phyloP scores from a whole-genome alignment of 164 flowering plant species.

The Chimonanthus salicifolius region DNA sequence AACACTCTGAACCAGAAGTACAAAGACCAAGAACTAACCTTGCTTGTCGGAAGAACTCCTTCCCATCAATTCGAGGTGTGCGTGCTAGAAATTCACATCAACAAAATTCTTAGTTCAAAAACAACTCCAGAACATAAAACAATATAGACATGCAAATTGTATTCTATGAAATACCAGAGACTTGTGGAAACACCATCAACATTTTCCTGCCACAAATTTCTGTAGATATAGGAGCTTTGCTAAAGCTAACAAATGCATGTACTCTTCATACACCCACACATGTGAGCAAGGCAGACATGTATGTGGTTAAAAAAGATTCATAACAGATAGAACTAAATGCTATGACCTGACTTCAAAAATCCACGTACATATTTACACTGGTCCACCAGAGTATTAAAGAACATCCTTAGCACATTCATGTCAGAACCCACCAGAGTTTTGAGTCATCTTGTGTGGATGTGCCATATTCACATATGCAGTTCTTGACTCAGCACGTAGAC shows the following conservation, averaged over 20 bases:
- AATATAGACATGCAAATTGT: not conserved
- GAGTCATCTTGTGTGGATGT: not conserved
- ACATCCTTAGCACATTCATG: not conserved
- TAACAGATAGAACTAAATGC: not conserved
- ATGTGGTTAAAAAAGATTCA: no score
- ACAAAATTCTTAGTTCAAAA: not conserved
- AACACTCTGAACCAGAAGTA: not conserved
- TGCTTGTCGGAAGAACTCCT: conserved; percentile 95
- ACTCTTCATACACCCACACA: not conserved
- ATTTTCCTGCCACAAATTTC: not conserved
- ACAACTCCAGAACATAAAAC: not conserved
- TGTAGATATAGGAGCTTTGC: not conserved
- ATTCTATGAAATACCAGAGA: not conserved
- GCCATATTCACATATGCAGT: no score
- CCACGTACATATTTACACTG: not conserved
- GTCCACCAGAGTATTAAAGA: no score
- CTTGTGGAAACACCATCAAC: not conserved
- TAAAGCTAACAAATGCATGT: not conserved
- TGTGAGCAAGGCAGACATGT: not conserved
- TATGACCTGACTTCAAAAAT: not conserved
- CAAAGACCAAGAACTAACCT: conserved; percentile 39
- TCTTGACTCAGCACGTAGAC: no score
- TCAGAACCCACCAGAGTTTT: not conserved
- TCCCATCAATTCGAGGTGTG: conserved; percentile 82
- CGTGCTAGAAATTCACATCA: conserved; percentile 35